Base-by-base conservation (phyloP, 164 flowering plant genomes). In the Nymphaea thermarum region DNA sequence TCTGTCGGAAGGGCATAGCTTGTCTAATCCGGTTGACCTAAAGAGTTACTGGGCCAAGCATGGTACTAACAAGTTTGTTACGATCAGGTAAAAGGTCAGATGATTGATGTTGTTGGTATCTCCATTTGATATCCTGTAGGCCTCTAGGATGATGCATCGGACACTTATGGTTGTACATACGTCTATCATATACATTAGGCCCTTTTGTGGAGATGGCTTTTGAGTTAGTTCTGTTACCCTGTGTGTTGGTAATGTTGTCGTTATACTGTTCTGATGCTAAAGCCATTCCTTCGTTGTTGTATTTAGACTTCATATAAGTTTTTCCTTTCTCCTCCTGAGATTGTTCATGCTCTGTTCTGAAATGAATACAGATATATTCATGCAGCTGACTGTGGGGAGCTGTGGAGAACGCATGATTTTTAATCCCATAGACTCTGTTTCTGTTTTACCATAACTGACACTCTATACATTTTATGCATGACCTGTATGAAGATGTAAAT, bases 21-120 rank as follows among this genome's bases (percentile, higher is more conserved):
- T 91, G 70, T 75, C 86, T 65, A 84, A 80, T 71, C 87, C 91
- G 41, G 89, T 91, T 72, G 97, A 91, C 78, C 77, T 91, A 80
- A 89, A 81, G 90, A 78, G 75, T 68, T 82, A 87, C 75, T 89
- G 98, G 98, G 98, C 98, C 2, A 89, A 83, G 65, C 96, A 91
- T 80, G 97, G 95, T 47, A 89, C 97, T 75, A 91, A 91, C 86
- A 91, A 91, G 85, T 91, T 88, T 67, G 95, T 88, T 74, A 86
- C 92, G 42, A 87, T 89, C 85, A 86, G 89, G 84, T 90, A 88
- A 86, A 62, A 41, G 7, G 25, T 4, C 12, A 41, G 11, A 41
- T 62, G 64, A 10, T 15, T 51, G 12, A 7, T 51, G 57, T 47
- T 51, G 14, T 10, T 51, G 57, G 8, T 25, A 25, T 51, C 8